Evolutionary conservation across 2,329 filamentous ascomycete genomes (phyloP).

Genomic region (Madurella fahalii): DNA sequence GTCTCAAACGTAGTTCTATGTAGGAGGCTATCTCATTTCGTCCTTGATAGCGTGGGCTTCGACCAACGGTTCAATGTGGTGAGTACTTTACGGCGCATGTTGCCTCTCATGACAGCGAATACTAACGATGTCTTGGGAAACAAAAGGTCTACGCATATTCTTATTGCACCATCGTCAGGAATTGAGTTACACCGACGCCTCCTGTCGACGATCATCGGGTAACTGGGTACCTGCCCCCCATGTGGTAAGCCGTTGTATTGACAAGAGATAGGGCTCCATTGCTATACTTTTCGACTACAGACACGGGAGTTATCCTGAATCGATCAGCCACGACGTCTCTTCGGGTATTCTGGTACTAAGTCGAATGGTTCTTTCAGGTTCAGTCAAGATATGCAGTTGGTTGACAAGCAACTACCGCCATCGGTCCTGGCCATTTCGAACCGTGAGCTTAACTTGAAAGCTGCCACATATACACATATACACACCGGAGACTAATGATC

Average conservation of each 20-base stretch:
- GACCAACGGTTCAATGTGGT: conserved; percentile 36
- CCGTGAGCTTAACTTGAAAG: too few species aligned
- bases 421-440: conserved; percentile 20
- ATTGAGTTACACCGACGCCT: conserved; percentile 30
- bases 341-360: too few species aligned
- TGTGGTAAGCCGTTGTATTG: neutral
- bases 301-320: conserved; percentile 31
- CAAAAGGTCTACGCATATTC: conserved; percentile 32
- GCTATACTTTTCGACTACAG: conserved; percentile 37
- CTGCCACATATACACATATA: too few species aligned
- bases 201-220: conserved; percentile 30
- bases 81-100: conserved; percentile 6
- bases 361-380: conserved; percentile 30
- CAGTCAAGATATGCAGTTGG: conserved; percentile 41
- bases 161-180: conserved; percentile 37
- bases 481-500: too few species aligned
- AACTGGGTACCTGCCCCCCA: neutral
- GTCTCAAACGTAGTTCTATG: conserved; percentile 30
- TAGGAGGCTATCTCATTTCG: conserved; percentile 34
- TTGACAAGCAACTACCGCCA: conserved; percentile 39
- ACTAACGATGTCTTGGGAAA: neutral
- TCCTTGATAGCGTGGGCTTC: conserved; percentile 34
- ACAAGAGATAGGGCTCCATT: conserved; percentile 34
- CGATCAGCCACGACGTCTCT: too few species aligned
- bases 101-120: neutral